These are phyloP conservation scores for Trichoderma sp. DNA, from an alignment of 2,329 filamentous ascomycete species.

Conservation along the genomic window DNA sequence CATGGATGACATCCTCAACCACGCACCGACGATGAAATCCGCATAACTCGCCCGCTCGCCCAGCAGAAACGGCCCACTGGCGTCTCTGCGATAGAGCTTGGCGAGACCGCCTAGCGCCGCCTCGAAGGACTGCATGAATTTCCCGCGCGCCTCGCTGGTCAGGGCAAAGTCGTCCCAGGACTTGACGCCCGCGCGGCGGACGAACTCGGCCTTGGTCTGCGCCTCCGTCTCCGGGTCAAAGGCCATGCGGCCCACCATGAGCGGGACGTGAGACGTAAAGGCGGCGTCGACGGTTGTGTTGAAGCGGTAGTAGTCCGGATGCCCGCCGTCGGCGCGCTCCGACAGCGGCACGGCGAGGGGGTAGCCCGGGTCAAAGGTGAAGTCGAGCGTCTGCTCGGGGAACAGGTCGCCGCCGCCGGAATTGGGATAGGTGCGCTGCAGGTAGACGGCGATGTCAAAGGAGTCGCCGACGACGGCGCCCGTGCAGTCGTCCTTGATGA, in stretches of 20 bases:
- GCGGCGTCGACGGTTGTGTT: constrained; percentile 58
- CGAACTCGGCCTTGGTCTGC: constrained; percentile 50
- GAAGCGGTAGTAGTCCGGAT: constrained; percentile 50
- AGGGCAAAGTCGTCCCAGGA: constrained; percentile 50
- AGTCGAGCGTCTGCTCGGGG: constrained; percentile 48
- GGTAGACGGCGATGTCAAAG: constrained; percentile 65
- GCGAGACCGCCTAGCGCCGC: constrained; percentile 47
- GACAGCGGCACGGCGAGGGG: constrained; percentile 45
- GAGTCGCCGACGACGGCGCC: constrained; percentile 57
- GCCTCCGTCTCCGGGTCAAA: constrained; percentile 55
- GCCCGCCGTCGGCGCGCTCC: constrained; percentile 35
- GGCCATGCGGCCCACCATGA: constrained; percentile 49
- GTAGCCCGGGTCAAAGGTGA: constrained; percentile 34
- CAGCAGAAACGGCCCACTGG: constrained; percentile 52
- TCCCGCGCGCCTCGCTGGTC: constrained; percentile 44
- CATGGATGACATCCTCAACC: constrained; percentile 52
- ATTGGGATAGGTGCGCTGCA: constrained; percentile 55
- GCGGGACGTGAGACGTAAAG: constrained; percentile 50
- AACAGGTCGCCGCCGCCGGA: constrained; percentile 53
- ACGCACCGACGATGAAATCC: constrained; percentile 60
- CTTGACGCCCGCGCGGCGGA: constrained; percentile 48
- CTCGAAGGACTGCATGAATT: constrained; percentile 46
- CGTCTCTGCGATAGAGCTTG: constrained; percentile 44
- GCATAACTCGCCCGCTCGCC: constrained; percentile 52
- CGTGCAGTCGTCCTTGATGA: constrained; percentile 52